Percentiles rank a stretch among this genome's conserved stretches.
Conservation (phyloP, 2,329 filamentous ascomycete species). For the Chlorencoelia australis region DNA sequence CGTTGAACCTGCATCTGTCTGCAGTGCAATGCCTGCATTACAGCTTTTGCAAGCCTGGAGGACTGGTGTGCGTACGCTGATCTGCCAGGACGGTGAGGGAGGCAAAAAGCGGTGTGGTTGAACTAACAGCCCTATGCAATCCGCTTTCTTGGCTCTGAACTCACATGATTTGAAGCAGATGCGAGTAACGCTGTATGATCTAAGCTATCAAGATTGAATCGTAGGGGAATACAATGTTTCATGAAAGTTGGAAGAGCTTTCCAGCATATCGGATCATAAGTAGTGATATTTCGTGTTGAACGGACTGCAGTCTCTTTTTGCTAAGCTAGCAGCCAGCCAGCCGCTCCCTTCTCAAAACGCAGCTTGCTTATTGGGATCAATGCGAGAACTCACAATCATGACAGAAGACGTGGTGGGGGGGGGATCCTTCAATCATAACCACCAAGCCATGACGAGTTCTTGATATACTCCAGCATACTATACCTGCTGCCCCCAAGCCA, state of each 20-base stretch:
- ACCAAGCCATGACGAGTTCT: no score
- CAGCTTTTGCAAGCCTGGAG: no score
- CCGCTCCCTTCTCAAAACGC: no score
- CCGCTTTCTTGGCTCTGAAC: constrained; percentile 1
- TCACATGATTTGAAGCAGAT: constrained; percentile 17
- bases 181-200: constrained; percentile 13
- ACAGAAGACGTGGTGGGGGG: no score
- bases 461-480: no score
- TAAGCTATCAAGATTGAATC: constrained; percentile 14
- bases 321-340: constrained; percentile 6
- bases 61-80: no score
- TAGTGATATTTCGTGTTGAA: neutral
- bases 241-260: neutral
- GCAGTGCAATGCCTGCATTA: no score
- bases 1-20: no score
- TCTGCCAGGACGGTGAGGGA: constrained; percentile 1
- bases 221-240: constrained; percentile 9
- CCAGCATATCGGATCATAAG: neutral
- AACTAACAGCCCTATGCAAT: constrained; percentile 13
- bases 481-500: no score
- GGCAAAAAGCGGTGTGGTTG: constrained; percentile 20
- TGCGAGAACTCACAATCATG: no score
- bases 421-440: no score
- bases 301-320: neutral
- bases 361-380: no score